Conservation (phyloP, 306 rosid species). For the Geum urbanum region DNA sequence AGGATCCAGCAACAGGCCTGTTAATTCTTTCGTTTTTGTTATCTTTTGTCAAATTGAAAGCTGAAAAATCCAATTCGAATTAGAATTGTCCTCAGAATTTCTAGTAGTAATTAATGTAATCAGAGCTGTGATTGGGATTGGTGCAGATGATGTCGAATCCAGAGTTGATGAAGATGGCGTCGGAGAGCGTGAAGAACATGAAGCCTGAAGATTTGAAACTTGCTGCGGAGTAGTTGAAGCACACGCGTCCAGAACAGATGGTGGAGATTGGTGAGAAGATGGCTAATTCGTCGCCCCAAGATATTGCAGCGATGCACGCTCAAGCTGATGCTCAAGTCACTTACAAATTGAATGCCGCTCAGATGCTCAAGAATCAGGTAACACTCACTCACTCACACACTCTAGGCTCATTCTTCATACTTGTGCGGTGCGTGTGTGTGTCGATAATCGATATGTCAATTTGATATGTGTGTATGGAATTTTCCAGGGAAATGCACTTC, state of each 20-base stretch:
- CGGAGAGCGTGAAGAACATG: conserved; percentile 90
- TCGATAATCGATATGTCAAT: neutral
- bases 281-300: conserved; percentile 80
- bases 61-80: too few species aligned
- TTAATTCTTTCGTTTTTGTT: neutral
- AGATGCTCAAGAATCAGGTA: conserved; percentile 85
- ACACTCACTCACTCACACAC: neutral
- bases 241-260: conserved; percentile 86
- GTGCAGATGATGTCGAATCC: conserved; percentile 96
- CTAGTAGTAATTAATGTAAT: too few species aligned
- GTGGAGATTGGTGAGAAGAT: conserved; percentile 90
- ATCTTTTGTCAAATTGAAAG: neutral
- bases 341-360: conserved; percentile 73
- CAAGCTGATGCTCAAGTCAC: conserved; percentile 61
- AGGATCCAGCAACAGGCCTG: conserved; percentile 88
- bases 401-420: neutral
- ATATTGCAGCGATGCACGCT: conserved; percentile 66
- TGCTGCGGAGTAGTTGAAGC: conserved; percentile 88
- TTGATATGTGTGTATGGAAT: conserved; percentile 16
- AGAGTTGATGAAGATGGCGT: conserved; percentile 82
- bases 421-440: too few species aligned
- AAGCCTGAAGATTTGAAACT: conserved; percentile 66
- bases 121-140: conserved; percentile 8
- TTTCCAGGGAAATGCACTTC: conserved; percentile 88
- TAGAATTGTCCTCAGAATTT: too few species aligned